phyloP scores from a whole-genome alignment of 164 flowering plant genomes.

The Aristolochia californica region DNA sequence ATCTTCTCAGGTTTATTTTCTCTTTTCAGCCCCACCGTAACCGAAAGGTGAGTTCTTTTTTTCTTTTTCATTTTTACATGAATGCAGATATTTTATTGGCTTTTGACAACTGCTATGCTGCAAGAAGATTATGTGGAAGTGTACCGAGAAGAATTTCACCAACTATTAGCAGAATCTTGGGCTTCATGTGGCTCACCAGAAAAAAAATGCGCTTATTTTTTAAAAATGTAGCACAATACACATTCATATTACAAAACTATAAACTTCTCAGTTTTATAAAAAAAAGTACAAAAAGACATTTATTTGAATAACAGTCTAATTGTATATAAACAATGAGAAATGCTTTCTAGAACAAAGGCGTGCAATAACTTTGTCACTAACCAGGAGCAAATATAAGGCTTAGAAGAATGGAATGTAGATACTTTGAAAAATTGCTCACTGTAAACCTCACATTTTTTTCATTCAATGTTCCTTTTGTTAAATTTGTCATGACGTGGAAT shows the following conservation, averaged over 20 bases:
- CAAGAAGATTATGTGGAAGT: background rate
- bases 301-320: no score
- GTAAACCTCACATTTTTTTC: no score
- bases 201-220: background rate
- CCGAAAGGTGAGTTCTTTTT: conserved; percentile 28
- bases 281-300: no score
- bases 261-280: no score
- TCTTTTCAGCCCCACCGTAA: conserved; percentile 62
- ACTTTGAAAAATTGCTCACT: no score
- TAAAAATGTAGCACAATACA: background rate
- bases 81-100: background rate
- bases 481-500: no score
- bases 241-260: background rate
- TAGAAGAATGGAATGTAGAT: no score
- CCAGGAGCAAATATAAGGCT: no score
- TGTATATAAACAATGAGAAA: no score
- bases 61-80: background rate
- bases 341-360: no score
- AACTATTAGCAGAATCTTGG: background rate
- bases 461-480: no score
- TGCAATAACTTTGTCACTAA: no score
- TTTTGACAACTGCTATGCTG: background rate
- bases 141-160: background rate
- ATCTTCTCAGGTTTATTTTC: conserved; percentile 72
- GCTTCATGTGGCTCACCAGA: background rate